Base-by-base conservation (phyloP, 805 yeast genomes). In the Myxozyma vanderwaltii region DNA sequence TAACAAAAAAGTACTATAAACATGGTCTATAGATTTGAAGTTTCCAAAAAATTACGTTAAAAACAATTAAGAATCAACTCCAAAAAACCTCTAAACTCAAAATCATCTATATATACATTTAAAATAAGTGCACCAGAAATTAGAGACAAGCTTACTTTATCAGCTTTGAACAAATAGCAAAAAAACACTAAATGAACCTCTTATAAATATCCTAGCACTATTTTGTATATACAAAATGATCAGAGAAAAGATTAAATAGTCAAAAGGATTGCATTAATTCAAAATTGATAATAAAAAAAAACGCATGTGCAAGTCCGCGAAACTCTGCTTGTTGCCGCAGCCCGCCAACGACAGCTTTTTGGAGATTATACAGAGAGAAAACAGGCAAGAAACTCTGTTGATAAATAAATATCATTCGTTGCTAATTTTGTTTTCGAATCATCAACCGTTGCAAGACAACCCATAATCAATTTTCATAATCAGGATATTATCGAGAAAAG, bases 271-370 rank as follows among this genome's bases (percentile, higher is more conserved):
- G 15, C 4, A 33, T 15, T 21, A 43, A 19, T 21, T n/a, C 12
- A 26, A 23, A n/a, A 43, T 17, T 5, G n/a, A 6, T 6, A 40
- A n/a, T 31, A 38, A 5, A n/a, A 8, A 38, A 4, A 10, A 10
- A n/a, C 17, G 43, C 43, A 38, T 38, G 13, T 2, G 38, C 43
- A 38, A 19, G 17, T 10, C n/a, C 17, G 43, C 43, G 21, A 38
- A n/a, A 38, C 43, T 38, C 52, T 48, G 52, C 52, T 48, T 15
- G 52, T 26, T 12, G 23, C 52, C 52, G 52, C 52, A 36, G 35
- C 33, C 52, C 52, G n/a, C 52, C 52, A 48, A 24, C 43, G 43
- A 48, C 52, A 48, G 52, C 52, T 48, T 48, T 48, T 48, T 48
- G n/a, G 33, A 24, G 24, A 7, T 48, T 36, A 23, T 12, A 15